Evolutionary conservation across 208 protist species (phyloP), one percentile per base, ranked within the genome.

Genomic region (Trypanosoma scelopori): DNA sequence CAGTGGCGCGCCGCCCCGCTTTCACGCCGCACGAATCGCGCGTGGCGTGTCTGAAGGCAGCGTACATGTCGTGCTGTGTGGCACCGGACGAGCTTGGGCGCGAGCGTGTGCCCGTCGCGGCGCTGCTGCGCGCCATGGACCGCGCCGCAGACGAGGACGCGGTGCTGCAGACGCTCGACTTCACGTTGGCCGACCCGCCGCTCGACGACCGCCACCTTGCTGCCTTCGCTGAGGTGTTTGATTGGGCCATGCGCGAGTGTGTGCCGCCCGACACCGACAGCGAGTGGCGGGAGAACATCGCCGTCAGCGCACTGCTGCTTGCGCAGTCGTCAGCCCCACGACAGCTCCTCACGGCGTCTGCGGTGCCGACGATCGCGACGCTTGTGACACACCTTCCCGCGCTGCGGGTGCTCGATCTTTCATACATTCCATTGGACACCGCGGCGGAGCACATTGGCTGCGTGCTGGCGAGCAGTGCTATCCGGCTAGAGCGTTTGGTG

Each of bases 61-160:
- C 65, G 20, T 80, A 80, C 62, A 69, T 80, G 70, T 70, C 68
- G 46, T 58, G 47, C 51, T 76, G 69, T 58, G n/a, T 65, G 9
- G 28, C 35, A 28, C 23, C 55, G 1, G 72, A 80, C 27, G 70
- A 65, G 47, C 16, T 37, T 20, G 70, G 65, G 22, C 7, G 13
- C 1, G 28, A 25, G 51, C 69, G 42, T 15, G 46, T 37, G 23
- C 74, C 74, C n/a, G 35, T 67, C 9, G 15, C 27, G 20, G 77
- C 63, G 42, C 65, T 80, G 22, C 58, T 64, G 41, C 49, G 42
- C 15, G 20, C 32, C 15, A 72, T 80, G 53, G 74, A 80, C 25
- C 41, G 39, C 0, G 53, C 53, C 11, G 55, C 79, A 22, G 74
- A 80, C 37, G 30, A 71, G 4, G 50, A 73, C 15, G 25, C 45